phyloP scores from a whole-genome alignment of 106 monocot species.

The Chionographis japonica region DNA sequence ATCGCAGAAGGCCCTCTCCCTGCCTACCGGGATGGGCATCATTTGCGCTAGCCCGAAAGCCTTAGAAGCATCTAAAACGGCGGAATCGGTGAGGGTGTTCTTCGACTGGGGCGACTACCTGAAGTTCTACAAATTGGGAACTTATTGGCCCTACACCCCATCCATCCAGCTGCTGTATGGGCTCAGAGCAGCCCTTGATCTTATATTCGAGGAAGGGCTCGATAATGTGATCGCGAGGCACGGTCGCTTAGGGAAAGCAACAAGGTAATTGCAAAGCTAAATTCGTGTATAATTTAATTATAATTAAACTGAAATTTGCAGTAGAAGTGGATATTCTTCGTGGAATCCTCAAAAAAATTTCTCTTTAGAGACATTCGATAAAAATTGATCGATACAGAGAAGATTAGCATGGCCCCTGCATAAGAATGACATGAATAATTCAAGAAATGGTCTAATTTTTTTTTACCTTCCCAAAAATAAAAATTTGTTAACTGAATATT shows the following conservation, averaged over 20 bases:
- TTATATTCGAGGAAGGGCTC: slow-evolving; percentile 86
- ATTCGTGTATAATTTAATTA: too few species aligned
- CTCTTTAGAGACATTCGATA: slow-evolving; percentile 13
- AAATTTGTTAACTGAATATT: too few species aligned
- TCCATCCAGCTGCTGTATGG: slow-evolving; percentile 92
- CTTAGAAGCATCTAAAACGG: slow-evolving; percentile 73
- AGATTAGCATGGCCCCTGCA: slow-evolving; percentile 97
- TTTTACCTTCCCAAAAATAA: too few species aligned
- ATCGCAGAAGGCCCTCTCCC: slow-evolving; percentile 85
- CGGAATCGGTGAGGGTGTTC: slow-evolving; percentile 83
- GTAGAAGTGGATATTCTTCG: too few species aligned
- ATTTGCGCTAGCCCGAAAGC: slow-evolving; percentile 92
- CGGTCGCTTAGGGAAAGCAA: slow-evolving; percentile 72
- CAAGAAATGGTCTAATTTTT: too few species aligned
- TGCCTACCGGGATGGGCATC: slow-evolving; percentile 86
- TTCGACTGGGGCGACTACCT: slow-evolving; percentile 92
- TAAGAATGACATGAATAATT: too few species aligned
- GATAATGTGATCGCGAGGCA: slow-evolving; percentile 85
- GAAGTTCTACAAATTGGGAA: slow-evolving; percentile 82
- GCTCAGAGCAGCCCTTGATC: slow-evolving; percentile 74
- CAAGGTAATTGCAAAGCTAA: slow-evolving; percentile 36
- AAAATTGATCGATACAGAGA: slow-evolving; percentile 98
- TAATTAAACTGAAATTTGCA: too few species aligned
- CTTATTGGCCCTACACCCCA: slow-evolving; percentile 86
- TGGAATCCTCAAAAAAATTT: too few species aligned